Base-by-base conservation (phyloP, 305 asterid species). In the Fraxinus velutina region DNA sequence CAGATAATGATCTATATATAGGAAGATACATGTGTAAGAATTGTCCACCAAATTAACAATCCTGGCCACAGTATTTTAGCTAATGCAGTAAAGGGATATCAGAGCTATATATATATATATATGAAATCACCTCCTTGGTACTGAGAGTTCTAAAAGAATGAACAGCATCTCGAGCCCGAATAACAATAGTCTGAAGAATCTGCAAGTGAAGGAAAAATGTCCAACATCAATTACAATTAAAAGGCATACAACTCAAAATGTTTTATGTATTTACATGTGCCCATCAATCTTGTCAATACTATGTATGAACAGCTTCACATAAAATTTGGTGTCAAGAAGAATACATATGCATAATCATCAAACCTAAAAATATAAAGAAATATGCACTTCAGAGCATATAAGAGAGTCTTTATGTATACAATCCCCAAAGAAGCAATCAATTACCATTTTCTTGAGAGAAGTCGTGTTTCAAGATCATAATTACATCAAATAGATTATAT, bases 121-220 rank as follows among this genome's bases (percentile, higher is more conserved):
- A 47, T 36, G 60, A 78, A 78, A 37, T 77, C 85, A 96, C 98
- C 98, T 96, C 99, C 87, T 93, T 94, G 83, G 97, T 93, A 85
- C 99, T 92, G 81, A 96, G 97, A 83, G 96, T 91, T 86, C 99
- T 94, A 88, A 88, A 84, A 79, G 93, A 85, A 32, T 90, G 96
- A 83, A 78, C 86, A 77, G 90, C 87, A 87, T 89, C 97, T 72
- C 88, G 91, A 79, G 96, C 97, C 81, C 95, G 90, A 76, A 80
- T 80, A 84, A 94, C 89, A 74, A 96, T 90, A 81, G 86, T 89
- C 86, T 94, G 98, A 73, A 96, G 90, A 90, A 96, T 91, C 98
- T 96, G 98, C 78, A 87, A 79, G 82, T 78, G 71, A 77, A 87
- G 75, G 74, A 84, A 80, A 68, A 39, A 73, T 44, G 75, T 9